Base-by-base conservation (phyloP, 1,284 basidiomycete species). In the Sporisorium scitamineum region DNA sequence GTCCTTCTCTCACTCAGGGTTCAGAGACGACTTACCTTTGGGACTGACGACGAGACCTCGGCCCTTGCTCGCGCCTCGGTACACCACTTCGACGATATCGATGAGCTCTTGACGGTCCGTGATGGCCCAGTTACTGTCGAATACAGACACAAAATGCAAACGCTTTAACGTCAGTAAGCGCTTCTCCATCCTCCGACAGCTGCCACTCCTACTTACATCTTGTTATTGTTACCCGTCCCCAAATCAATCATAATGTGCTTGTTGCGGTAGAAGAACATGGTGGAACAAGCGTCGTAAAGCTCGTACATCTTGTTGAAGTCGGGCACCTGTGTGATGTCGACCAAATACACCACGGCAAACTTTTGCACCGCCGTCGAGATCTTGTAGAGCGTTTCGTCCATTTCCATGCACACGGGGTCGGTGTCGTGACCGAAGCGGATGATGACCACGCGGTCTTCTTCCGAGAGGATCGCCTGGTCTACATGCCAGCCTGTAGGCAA, bases 191-290 rank as follows among this genome's bases (percentile, higher is more conserved):
- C 16, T 18, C 16, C 27, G 5, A 11, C 26, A 16, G 26, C 29
- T 3, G 6, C 47, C n/a, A 27, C 16, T 37, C 14, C 37, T n/a
- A 70, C 79, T 73, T 60, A 80, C 79, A 97, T 97, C 88, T 99
- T 99, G 88, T 99, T 99, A 87, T 99, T 99, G 88, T 99, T 98
- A 88, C 97, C 96, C 54, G 96, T 99, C 16, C 96, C 95, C 79
- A 97, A 88, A 90, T 98, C 96, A 84, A 99, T 97, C 96, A 99
- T 98, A 87, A 99, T 99, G 85, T 99, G 96, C 86, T 99, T 97
- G 87, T 97, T 97, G 44, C 95, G 82, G 56, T 70, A 83, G 55
- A 85, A 83, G 59, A 82, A 75, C 78, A 83, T 79, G 53, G 70
- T 68, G 26, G 79, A 69, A 57, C 82, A 80, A 34, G 54, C 54